Evolutionary conservation across 2,329 filamentous ascomycete genomes (phyloP).

Genomic region (Acephala macrosclerotiorum): DNA sequence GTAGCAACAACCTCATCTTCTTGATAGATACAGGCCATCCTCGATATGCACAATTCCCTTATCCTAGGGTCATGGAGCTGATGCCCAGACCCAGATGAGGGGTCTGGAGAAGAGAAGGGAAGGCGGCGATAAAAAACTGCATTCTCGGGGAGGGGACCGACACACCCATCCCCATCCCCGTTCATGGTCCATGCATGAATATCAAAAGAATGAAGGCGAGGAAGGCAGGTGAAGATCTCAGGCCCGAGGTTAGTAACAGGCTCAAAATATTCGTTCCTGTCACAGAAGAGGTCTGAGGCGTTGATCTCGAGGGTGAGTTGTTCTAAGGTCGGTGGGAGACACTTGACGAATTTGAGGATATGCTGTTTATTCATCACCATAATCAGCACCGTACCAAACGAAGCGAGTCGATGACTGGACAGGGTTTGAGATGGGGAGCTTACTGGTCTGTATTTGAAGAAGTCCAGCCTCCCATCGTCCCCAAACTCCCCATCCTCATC

Average conservation of each 20-base stretch:
- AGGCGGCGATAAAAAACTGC: constrained; percentile 23
- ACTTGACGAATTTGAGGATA: constrained; percentile 22
- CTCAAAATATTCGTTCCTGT: constrained; percentile 30
- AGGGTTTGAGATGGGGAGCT: not conserved
- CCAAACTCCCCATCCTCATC: constrained; percentile 10
- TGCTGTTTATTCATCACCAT: constrained; percentile 10
- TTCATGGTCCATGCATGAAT: constrained; percentile 28
- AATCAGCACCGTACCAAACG: not conserved
- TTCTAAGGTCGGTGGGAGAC: constrained; percentile 23
- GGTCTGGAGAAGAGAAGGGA: not conserved
- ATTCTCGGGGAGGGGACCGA: constrained; percentile 22
- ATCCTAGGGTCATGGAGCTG: not conserved
- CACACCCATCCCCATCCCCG: constrained; percentile 18
- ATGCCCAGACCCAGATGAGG: not conserved
- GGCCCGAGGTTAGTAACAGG: constrained; percentile 15
- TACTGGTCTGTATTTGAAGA: constrained; percentile 16
- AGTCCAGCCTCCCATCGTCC: constrained; percentile 16
- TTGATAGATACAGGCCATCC: constrained; percentile 25
- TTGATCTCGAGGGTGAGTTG: constrained; percentile 26
- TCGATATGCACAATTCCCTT: constrained; percentile 19
- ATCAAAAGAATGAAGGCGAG: constrained; percentile 25
- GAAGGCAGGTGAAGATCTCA: constrained; percentile 21
- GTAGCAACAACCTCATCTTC: constrained; percentile 4
- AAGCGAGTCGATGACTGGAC: not conserved
- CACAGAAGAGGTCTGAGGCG: constrained; percentile 5